A percentile compares a stretch with the other conserved stretches of the same genome.
phyloP scores from a whole-genome alignment of 2,329 filamentous ascomycete genomes.

The Ceratocystis cubensis region DNA sequence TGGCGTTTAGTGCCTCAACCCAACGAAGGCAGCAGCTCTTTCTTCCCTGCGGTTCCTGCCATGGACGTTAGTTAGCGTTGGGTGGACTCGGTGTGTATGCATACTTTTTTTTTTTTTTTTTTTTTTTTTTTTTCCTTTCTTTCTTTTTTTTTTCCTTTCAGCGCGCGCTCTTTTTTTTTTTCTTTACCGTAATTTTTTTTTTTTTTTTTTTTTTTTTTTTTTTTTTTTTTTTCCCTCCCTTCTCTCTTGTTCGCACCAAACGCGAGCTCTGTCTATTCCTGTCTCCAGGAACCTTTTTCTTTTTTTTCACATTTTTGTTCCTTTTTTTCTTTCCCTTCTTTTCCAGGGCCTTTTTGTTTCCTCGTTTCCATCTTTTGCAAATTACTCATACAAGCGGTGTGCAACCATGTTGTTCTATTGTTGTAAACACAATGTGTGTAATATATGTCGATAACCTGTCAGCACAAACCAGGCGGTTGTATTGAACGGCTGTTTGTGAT shows the following conservation, averaged over 20 bases:
- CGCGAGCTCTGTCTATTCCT: no score
- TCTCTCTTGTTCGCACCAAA: no score
- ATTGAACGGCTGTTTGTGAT: not conserved
- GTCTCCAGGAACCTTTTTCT: no score
- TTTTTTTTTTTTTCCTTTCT: no score
- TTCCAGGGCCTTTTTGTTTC: not conserved
- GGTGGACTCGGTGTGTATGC: not conserved
- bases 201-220: not conserved
- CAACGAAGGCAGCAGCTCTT: not conserved
- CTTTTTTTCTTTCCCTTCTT: not conserved
- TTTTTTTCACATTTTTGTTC: not conserved
- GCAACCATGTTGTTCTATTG: not conserved
- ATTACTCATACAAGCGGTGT: constrained; percentile 1
- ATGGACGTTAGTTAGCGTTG: not conserved
- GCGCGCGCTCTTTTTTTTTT: no score
- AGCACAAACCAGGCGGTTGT: not conserved
- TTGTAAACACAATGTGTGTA: not conserved
- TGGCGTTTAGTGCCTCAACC: not conserved
- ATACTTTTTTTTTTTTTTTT: no score
- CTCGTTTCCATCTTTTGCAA: not conserved
- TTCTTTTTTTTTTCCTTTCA: not conserved
- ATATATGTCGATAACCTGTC: no score
- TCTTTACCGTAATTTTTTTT: no score
- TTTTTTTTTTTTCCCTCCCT: not conserved
- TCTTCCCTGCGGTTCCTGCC: not conserved